Base-by-base conservation (phyloP, 2,329 filamentous ascomycete species). In the Purpureocillium takamizusanense region DNA sequence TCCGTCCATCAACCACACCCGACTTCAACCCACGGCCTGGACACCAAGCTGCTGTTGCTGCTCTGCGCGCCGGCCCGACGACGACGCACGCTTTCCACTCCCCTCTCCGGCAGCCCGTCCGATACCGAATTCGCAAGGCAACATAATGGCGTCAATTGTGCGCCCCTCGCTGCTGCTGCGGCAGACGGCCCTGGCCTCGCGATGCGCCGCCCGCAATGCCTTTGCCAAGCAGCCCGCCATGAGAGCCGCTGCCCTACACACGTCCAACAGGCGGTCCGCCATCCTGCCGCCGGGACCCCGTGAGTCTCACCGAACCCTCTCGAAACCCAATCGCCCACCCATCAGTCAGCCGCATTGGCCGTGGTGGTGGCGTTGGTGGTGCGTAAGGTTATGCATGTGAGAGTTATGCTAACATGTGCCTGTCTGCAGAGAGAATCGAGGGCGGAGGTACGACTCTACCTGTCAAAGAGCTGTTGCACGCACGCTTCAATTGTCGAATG, bases 281-380 rank as follows among this genome's bases (percentile, higher is more conserved):
- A 82, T 98, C 56, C 74, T 98, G 41, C 87, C 90, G 43, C 81
- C 88, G 40, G 76, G 84, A 49, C 88, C 89, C 55, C 92, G 88
- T 92, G 72, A 67, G 83, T 75, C 32, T 18, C 21, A 25, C 31
- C 36, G 18, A 33, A 11, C 18, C 4, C 10, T 23, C 16, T 12
- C 31, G 9, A 17, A 7, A 6, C 9, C 25, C 14, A 36, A 25
- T 25, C 21, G 10, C 21, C n/a, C 21, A 25, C 21, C 6, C 21
- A 10, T 25, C 10, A 10, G 21, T n/a, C 21, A 25, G 21, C 21
- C 21, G 21, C 10, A 5, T 25, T 25, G 6, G 21, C 10, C 10
- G 21, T 25, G 21, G 21, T 25, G 21, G 21, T 25, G 21, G 21
- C 10, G 21, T 5, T 25, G 21, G 21, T 10, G 5, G 21, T 10